Conservation (phyloP, 2,329 filamentous ascomycete species). For the Bipolaris cookei region DNA sequence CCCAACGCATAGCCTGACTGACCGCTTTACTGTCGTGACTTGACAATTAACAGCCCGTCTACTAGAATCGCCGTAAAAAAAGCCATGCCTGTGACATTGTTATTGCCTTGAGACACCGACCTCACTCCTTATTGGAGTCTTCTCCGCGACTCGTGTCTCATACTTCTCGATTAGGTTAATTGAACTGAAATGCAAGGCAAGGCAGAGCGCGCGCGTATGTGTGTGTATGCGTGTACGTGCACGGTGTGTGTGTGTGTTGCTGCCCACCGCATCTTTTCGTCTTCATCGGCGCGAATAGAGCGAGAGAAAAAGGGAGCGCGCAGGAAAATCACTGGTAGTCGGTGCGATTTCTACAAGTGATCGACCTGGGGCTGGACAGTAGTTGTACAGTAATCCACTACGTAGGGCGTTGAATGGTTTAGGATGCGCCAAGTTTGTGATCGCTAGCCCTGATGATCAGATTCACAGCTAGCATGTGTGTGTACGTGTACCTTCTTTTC, state of each 20-base stretch:
- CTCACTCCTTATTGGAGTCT: background rate
- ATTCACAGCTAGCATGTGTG: background rate
- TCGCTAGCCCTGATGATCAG: background rate
- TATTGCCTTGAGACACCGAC: background rate
- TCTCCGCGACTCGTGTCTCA: background rate
- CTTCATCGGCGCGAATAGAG: constrained; percentile 1
- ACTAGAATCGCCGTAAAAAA: background rate
- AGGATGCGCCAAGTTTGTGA: background rate
- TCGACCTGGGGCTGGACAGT: background rate
- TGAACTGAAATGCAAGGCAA: background rate
- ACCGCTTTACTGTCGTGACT: background rate
- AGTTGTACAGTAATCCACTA: background rate
- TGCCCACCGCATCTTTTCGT: background rate
- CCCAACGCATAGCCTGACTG: background rate
- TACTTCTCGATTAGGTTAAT: background rate
- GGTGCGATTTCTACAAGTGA: background rate
- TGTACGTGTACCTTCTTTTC: background rate
- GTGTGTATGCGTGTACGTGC: background rate
- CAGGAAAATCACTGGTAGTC: background rate
- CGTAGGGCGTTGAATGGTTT: background rate
- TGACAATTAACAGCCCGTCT: background rate
- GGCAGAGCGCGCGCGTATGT: background rate
- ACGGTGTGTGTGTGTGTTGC: background rate
- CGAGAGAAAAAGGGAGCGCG: background rate
- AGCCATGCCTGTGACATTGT: background rate